Evolutionary conservation across 768 basidiomycete species (phyloP).

Genomic region (Boletus eberwhitei): DNA sequence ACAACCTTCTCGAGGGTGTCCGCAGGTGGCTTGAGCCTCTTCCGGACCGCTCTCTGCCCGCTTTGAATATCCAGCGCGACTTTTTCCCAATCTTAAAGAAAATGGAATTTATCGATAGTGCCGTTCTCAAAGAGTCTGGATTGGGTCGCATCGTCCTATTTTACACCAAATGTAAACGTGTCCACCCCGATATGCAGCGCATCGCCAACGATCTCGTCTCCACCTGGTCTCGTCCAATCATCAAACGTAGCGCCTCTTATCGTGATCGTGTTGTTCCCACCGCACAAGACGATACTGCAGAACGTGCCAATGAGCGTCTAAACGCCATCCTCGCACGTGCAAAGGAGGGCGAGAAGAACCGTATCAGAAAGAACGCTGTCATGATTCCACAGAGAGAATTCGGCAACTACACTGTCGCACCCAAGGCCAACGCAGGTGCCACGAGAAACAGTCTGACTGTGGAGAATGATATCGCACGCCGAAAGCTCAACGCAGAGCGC

Average conservation of each 20-base stretch:
- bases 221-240: constrained; percentile 86
- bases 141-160: constrained; percentile 89
- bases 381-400: constrained; percentile 76
- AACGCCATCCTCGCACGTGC: constrained; percentile 68
- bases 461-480: constrained; percentile 69
- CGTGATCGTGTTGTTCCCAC: constrained; percentile 68
- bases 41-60: constrained; percentile 87
- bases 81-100: constrained; percentile 80
- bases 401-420: constrained; percentile 79
- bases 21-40: constrained; percentile 92
- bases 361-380: constrained; percentile 75
- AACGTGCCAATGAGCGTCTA: constrained; percentile 50
- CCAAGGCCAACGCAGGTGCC: constrained; percentile 53
- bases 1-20: constrained; percentile 89
- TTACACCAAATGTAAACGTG: constrained; percentile 94
- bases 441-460: constrained; percentile 54
- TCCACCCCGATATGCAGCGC: constrained; percentile 75
- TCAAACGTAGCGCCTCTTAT: constrained; percentile 84
- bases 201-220: constrained; percentile 83
- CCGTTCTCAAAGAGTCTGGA: constrained; percentile 86
- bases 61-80: constrained; percentile 92
- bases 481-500: constrained; percentile 73
- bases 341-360: constrained; percentile 62
- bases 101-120: constrained; percentile 90
- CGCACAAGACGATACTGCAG: constrained; percentile 40